Conservation (phyloP, 164 flowering plant genomes). For the Buxus sempervirens region DNA sequence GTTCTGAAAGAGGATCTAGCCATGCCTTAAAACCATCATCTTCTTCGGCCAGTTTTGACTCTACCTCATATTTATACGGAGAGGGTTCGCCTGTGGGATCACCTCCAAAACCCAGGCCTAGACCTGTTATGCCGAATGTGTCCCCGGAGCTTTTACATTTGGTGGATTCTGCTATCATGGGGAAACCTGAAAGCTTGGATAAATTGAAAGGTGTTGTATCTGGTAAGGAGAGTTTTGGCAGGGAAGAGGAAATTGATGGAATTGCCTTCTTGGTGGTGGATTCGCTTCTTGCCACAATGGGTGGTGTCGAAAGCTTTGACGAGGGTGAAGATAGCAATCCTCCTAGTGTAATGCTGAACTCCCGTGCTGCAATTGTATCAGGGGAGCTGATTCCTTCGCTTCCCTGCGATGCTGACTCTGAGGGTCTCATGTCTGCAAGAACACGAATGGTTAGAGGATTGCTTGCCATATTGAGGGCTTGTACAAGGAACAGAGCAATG, state of each 20-base stretch:
- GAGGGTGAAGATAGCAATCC: conserved; percentile 80
- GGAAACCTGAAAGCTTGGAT: conserved; percentile 81
- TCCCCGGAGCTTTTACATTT: conserved; percentile 95
- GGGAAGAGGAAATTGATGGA: conserved; percentile 59
- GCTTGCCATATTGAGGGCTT: conserved; percentile 81
- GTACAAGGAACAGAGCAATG: conserved; percentile 96
- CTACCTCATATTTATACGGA: conserved; percentile 28
- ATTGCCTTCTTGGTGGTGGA: conserved; percentile 73
- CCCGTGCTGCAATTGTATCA: conserved; percentile 90
- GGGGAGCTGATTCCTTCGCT: conserved; percentile 90
- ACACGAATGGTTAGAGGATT: conserved; percentile 92
- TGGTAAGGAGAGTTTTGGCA: conserved; percentile 67
- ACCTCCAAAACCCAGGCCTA: conserved; percentile 55
- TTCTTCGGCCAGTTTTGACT: conserved; percentile 59
- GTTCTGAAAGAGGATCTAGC: conserved; percentile 27
- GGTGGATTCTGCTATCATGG: conserved; percentile 99
- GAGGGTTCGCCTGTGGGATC: conserved; percentile 54
- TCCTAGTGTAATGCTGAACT: conserved; percentile 97
- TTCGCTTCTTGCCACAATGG: conserved; percentile 96
- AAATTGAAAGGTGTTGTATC: conserved; percentile 70
- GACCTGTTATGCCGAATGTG: conserved; percentile 71
- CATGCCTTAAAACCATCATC: conserved; percentile 28
- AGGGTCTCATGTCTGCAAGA: conserved; percentile 75
- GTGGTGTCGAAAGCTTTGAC: conserved; percentile 96
- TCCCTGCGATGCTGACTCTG: conserved; percentile 66